phyloP scores from a whole-genome alignment of 768 basidiomycete species.

The Zangia roseola region DNA sequence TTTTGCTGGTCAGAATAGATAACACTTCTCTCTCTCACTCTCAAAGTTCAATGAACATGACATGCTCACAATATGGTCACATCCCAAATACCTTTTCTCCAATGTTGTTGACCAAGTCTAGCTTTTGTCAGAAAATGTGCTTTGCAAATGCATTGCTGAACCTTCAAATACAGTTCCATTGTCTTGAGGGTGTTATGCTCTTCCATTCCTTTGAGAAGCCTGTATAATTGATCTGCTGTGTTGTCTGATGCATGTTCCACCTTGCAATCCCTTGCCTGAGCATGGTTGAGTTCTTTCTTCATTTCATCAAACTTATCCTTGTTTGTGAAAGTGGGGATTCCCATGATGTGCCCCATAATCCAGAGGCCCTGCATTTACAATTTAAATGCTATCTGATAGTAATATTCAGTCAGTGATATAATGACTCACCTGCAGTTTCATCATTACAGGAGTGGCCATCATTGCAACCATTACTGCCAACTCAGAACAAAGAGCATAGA shows the following conservation, averaged over 20 bases:
- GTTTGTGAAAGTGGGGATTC: neutral
- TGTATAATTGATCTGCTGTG: neutral
- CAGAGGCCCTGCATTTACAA: slow-evolving; percentile 6
- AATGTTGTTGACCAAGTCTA: neutral
- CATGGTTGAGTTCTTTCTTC: neutral
- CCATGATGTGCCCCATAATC: slow-evolving; percentile 1
- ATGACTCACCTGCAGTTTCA: slow-evolving; percentile 3
- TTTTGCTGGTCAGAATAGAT: neutral
- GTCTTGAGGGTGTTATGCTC: neutral
- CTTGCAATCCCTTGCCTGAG: neutral
- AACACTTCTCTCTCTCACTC: neutral
- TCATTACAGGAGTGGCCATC: slow-evolving; percentile 2
- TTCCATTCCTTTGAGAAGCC: neutral
- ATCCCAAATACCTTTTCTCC: neutral
- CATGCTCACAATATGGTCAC: neutral
- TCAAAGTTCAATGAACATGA: neutral
- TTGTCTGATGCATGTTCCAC: neutral
- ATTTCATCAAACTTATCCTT: neutral
- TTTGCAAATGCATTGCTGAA: neutral
- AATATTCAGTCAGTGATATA: no score
- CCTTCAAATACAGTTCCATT: neutral
- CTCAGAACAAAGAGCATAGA: neutral
- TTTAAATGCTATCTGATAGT: no score
- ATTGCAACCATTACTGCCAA: neutral
- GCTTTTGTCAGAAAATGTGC: neutral